Conservation (phyloP, 345 rosid species). For the Xanthoceras sorbifolium region DNA sequence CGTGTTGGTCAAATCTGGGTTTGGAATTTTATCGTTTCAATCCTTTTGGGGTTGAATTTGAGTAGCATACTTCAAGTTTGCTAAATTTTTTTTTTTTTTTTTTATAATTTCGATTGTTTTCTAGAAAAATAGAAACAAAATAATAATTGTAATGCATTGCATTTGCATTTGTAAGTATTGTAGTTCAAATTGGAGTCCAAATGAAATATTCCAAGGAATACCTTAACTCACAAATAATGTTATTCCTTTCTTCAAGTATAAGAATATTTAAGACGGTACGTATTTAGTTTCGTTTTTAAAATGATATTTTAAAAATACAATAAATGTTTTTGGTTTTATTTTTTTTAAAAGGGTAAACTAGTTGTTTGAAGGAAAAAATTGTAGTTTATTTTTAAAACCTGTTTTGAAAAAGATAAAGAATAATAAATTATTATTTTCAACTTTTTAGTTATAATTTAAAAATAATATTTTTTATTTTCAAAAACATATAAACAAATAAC, state of each 20-base stretch:
- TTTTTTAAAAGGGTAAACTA: too few relatives aligned
- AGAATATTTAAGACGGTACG: neutral
- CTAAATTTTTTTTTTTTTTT: neutral
- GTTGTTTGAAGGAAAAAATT: too few relatives aligned
- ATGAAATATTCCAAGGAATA: neutral
- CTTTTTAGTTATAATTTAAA: too few relatives aligned
- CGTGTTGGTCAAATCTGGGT: slow-evolving; percentile 8
- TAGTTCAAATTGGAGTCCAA: neutral
- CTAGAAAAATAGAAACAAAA: neutral
- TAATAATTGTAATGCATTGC: neutral
- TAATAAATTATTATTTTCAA: too few relatives aligned
- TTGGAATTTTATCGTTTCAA: neutral
- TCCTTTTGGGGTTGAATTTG: neutral
- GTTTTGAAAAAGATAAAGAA: too few relatives aligned
- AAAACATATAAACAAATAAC: too few relatives aligned
- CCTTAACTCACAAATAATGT: neutral
- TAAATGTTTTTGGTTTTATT: too few relatives aligned
- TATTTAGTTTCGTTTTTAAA: too few relatives aligned
- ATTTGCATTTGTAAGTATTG: too few relatives aligned
- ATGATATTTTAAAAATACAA: too few relatives aligned
- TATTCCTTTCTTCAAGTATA: slow-evolving; percentile 23
- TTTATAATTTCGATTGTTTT: neutral
- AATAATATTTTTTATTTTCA: too few relatives aligned
- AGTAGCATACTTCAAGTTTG: neutral
- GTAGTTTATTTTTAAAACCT: too few relatives aligned